phyloP scores from a whole-genome alignment of 2,329 filamentous ascomycete genomes.

The Dothiorella sarmentorum region DNA sequence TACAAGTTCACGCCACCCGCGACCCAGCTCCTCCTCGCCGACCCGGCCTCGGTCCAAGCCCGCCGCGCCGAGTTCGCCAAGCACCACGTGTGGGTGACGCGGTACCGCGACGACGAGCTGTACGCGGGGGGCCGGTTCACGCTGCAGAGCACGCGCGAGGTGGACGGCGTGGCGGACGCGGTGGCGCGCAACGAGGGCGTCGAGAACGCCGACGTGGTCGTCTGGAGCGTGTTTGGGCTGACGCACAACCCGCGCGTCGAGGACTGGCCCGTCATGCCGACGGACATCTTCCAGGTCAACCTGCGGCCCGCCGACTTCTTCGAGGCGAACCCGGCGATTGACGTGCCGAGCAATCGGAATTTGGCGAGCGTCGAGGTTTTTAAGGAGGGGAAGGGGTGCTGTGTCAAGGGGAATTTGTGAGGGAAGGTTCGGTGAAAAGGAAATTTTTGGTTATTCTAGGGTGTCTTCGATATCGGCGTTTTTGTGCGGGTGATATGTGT shows the following conservation, averaged over 20 bases:
- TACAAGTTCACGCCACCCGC: conserved; percentile 50
- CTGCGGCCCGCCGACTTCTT: conserved; percentile 55
- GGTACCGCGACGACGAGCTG: conserved; percentile 51
- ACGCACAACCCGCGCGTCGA: conserved; percentile 50
- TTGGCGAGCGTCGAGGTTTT: conserved; percentile 12
- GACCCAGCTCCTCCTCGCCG: conserved; percentile 50
- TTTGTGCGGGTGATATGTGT: too few relatives aligned
- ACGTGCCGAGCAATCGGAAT: conserved; percentile 42
- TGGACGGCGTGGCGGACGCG: conserved; percentile 45
- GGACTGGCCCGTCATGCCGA: conserved; percentile 42
- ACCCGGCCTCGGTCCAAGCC: conserved; percentile 43
- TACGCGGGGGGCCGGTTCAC: conserved; percentile 50
- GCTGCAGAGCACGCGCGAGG: conserved; percentile 43
- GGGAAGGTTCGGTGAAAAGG: not conserved
- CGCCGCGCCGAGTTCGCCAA: conserved; percentile 49
- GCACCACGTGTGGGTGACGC: conserved; percentile 54
- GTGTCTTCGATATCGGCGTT: not conserved
- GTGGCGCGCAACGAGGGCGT: conserved; percentile 43
- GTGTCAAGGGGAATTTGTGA: conserved; percentile 3
- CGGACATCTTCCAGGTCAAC: conserved; percentile 47
- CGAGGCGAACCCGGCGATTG: conserved; percentile 50
- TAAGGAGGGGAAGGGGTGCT: conserved; percentile 10
- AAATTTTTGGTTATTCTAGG: not conserved
- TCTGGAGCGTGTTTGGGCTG: conserved; percentile 50
- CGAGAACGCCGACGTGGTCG: conserved; percentile 46